phyloP scores from a whole-genome alignment of 805 yeast genomes.

The Metschnikowia amazonensis region DNA sequence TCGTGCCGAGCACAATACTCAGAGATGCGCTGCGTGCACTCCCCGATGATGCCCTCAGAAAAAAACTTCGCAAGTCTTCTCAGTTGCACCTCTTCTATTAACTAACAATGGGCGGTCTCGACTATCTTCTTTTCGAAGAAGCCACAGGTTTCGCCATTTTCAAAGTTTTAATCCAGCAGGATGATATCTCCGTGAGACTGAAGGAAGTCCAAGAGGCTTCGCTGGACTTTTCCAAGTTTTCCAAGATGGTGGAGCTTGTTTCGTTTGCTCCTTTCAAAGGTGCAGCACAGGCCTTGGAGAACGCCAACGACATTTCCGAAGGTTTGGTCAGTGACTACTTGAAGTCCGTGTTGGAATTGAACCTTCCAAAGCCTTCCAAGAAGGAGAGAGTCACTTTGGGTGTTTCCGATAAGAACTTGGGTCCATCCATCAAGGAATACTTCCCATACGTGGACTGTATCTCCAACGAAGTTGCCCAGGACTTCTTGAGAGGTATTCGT shows the following conservation, averaged over 20 bases:
- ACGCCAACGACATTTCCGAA: conserved; percentile 96
- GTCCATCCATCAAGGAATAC: conserved; percentile 91
- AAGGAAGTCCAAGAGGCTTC: conserved; percentile 92
- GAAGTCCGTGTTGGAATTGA: conserved; percentile 83
- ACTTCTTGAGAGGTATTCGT: conserved; percentile 92
- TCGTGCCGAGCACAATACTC: conserved; percentile 12
- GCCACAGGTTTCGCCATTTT: conserved; percentile 98
- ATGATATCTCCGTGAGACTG: conserved; percentile 85
- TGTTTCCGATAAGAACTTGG: conserved; percentile 90
- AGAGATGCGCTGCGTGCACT: conserved; percentile 10
- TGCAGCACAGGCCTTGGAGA: conserved; percentile 98
- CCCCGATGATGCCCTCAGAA: conserved; percentile 21
- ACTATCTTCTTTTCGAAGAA: conserved; percentile 93
- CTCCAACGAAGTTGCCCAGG: conserved; percentile 90
- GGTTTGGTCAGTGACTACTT: conserved; percentile 93
- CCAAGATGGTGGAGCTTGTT: conserved; percentile 88
- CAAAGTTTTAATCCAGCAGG: conserved; percentile 91
- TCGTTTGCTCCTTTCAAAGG: conserved; percentile 98
- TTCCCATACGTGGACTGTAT: conserved; percentile 88
- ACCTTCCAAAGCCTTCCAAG: conserved; percentile 75
- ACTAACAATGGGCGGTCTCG: conserved; percentile 61
- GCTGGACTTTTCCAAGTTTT: conserved; percentile 78
- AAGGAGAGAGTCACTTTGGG: conserved; percentile 72
- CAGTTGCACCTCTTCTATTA: conserved; percentile 6
- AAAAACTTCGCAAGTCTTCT: conserved; percentile 14